phyloP scores from a whole-genome alignment of 2,329 filamentous ascomycete genomes.

The Arthrobotrys iridis region DNA sequence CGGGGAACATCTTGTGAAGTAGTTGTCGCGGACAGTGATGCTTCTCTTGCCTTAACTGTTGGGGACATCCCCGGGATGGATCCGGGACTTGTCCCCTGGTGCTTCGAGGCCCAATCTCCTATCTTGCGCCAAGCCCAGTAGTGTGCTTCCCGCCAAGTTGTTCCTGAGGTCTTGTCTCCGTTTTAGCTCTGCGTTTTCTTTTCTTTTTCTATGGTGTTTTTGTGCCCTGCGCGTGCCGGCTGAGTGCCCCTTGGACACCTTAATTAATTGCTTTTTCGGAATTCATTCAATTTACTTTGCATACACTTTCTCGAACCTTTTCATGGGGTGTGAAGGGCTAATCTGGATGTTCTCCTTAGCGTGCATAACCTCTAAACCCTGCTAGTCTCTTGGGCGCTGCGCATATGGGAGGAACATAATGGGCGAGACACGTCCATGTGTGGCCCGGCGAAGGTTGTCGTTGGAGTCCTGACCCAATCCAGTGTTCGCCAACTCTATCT shows the following conservation, averaged over 20 bases:
- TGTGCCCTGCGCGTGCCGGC: slow-evolving; percentile 40
- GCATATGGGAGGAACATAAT: slow-evolving; percentile 52
- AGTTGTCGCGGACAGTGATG: background rate
- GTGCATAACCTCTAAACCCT: slow-evolving; percentile 50
- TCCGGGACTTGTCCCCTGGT: slow-evolving; percentile 24
- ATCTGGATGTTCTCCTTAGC: slow-evolving; percentile 54
- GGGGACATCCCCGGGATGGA: slow-evolving; percentile 12
- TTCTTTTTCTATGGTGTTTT: slow-evolving; percentile 37
- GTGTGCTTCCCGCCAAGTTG: slow-evolving; percentile 34
- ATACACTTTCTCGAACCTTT: slow-evolving; percentile 52
- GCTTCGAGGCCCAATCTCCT: slow-evolving; percentile 38
- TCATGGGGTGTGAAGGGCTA: slow-evolving; percentile 33
- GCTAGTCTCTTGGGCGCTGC: slow-evolving; percentile 51
- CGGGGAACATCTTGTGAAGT: slow-evolving; percentile 12
- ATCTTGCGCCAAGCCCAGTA: slow-evolving; percentile 47
- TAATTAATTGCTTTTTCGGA: slow-evolving; percentile 48
- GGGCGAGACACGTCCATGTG: slow-evolving; percentile 53
- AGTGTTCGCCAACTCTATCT: slow-evolving; percentile 52
- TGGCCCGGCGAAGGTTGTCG: slow-evolving; percentile 36
- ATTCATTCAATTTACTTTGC: slow-evolving; percentile 54
- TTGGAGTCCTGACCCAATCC: slow-evolving; percentile 47
- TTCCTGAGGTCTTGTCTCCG: slow-evolving; percentile 40
- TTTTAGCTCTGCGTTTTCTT: slow-evolving; percentile 14
- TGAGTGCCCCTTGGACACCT: slow-evolving; percentile 35
- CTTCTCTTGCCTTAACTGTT: background rate